A percentile compares a stretch with the other conserved stretches of the same genome.
These are phyloP conservation scores for Peronospora farinosa DNA, from an alignment of 352 stramenopile species.

Conservation along the genomic window DNA sequence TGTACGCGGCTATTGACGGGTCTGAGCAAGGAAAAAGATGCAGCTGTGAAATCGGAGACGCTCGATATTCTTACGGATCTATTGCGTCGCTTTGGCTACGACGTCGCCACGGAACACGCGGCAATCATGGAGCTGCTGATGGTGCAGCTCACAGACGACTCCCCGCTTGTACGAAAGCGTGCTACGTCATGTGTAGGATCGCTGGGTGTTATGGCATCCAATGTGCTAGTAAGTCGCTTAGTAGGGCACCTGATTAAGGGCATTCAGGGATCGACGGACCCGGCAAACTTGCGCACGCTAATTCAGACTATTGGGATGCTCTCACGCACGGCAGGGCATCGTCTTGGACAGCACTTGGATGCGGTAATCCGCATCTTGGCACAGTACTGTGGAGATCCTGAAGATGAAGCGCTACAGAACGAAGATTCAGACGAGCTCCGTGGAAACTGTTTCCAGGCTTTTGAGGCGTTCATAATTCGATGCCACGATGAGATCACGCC, in stretches of 20 bases:
- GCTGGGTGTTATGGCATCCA: slow-evolving; percentile 92
- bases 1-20: slow-evolving; percentile 62
- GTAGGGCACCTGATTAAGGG: slow-evolving; percentile 89
- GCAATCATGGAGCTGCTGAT: slow-evolving; percentile 87
- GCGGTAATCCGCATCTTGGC: slow-evolving; percentile 95
- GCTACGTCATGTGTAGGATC: slow-evolving; percentile 92
- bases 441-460: slow-evolving; percentile 97
- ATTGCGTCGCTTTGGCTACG: slow-evolving; percentile 92
- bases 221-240: slow-evolving; percentile 90
- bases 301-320: slow-evolving; percentile 97
- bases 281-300: slow-evolving; percentile 84
- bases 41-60: slow-evolving; percentile 88
- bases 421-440: slow-evolving; percentile 93
- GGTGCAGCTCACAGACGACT: slow-evolving; percentile 71
- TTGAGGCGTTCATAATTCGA: slow-evolving; percentile 94
- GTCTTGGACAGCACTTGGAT: slow-evolving; percentile 92
- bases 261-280: slow-evolving; percentile 75
- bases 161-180: slow-evolving; percentile 92
- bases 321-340: slow-evolving; percentile 92
- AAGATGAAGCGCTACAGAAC: slow-evolving; percentile 90
- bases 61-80: slow-evolving; percentile 97
- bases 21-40: slow-evolving; percentile 61
- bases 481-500: slow-evolving; percentile 94
- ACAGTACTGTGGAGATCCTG: slow-evolving; percentile 89
- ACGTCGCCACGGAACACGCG: slow-evolving; percentile 83